Conservation (phyloP, 352 stramenopile species). For the Pythium sukuiense region DNA sequence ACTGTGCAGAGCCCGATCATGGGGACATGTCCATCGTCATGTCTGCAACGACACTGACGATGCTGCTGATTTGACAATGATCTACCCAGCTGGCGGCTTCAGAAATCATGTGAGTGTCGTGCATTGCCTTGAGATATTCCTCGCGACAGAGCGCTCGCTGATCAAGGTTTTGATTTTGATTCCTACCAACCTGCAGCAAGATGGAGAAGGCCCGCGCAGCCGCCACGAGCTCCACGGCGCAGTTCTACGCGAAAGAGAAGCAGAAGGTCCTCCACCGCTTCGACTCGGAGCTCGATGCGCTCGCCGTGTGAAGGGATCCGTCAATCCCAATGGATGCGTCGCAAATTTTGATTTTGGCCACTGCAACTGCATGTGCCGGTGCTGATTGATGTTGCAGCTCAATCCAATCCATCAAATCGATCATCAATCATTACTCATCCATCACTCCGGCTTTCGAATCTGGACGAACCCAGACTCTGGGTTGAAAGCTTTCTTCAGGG, state of each 20-base stretch:
- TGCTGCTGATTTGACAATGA: neutral
- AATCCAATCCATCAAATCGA: too few species aligned
- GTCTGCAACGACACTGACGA: neutral
- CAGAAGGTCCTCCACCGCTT: constrained; percentile 30
- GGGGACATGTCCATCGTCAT: neutral
- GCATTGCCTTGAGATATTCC: constrained; percentile 2
- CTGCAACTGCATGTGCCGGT: neutral
- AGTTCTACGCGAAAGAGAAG: constrained; percentile 35
- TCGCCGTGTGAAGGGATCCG: constrained; percentile 11
- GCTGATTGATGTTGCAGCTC: neutral
- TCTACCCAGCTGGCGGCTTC: constrained; percentile 27
- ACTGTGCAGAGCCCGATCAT: neutral
- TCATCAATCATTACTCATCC: neutral
- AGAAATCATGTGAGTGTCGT: constrained; percentile 27
- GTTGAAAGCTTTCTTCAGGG: neutral
- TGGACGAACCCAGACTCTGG: neutral
- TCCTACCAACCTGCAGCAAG: constrained; percentile 12
- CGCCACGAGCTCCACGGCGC: constrained; percentile 23
- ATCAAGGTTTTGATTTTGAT: constrained; percentile 11
- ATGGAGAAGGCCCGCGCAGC: constrained; percentile 24
- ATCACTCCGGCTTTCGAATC: neutral
- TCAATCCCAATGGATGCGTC: neutral
- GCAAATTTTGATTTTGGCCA: neutral
- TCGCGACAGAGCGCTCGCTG: neutral
- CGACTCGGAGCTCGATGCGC: constrained; percentile 22